These are phyloP conservation scores for Parafenestella ontariensis DNA, from an alignment of 2,329 filamentous ascomycete genomes.

Conservation along the genomic window DNA sequence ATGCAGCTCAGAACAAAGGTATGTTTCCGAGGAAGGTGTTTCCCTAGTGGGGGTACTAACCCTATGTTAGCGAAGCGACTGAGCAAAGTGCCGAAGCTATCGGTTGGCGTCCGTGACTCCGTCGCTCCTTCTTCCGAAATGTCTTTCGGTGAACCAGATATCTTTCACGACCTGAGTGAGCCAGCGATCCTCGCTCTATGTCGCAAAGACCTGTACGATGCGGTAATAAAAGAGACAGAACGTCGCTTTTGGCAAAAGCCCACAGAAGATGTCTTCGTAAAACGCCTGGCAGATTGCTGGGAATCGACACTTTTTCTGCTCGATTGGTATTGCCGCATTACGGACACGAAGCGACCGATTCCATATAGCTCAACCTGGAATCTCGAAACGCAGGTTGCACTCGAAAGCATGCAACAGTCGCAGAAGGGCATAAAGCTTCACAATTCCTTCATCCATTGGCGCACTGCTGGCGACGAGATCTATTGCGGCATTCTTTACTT, in stretches of 20 bases:
- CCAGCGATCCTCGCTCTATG: conserved; percentile 58
- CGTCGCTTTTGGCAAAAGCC: conserved; percentile 54
- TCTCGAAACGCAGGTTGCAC: conserved; percentile 62
- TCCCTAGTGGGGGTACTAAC: conserved; percentile 2
- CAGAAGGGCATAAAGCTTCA: conserved; percentile 64
- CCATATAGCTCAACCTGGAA: conserved; percentile 66
- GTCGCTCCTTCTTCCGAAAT: conserved; percentile 36
- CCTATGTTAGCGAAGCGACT: conserved; percentile 18
- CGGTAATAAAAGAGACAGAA: conserved; percentile 55
- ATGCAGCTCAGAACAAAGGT: conserved; percentile 11
- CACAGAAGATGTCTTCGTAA: conserved; percentile 56
- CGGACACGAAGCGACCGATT: conserved; percentile 58
- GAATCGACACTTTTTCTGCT: conserved; percentile 62
- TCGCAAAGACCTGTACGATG: conserved; percentile 54
- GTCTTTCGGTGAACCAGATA: conserved; percentile 40
- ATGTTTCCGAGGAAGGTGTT: conserved; percentile 4
- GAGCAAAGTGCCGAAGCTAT: conserved; percentile 32
- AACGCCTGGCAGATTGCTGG: conserved; percentile 60
- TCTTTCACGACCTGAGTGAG: conserved; percentile 56
- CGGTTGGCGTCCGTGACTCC: conserved; percentile 34
- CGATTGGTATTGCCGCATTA: conserved; percentile 60
- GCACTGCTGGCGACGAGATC: conserved; percentile 63
- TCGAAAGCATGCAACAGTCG: conserved; percentile 60
- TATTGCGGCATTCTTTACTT: conserved; percentile 64
- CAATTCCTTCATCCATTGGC: conserved; percentile 65